Base-by-base conservation (phyloP, 441 rosid species). In the Heliophila coronopifolia region DNA sequence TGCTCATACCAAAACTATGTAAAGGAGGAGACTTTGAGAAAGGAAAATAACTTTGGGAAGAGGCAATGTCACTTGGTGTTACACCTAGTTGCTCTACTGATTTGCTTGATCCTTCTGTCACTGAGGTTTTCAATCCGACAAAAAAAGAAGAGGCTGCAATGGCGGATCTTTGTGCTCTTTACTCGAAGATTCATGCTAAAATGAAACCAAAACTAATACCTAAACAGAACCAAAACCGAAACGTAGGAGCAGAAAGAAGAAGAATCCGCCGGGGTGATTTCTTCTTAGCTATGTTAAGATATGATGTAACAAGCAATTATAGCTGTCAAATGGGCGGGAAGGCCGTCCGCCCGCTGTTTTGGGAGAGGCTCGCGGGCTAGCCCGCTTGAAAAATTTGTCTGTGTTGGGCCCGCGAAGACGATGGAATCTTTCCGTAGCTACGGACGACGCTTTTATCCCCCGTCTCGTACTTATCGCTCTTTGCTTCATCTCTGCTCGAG, bases 21-120 rank as follows among this genome's bases (percentile, higher is more conserved):
- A 74, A 66, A 65, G 80, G 79, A 41, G 95, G 94, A 15, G 55
- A 89, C 34, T 89, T 85, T 46, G 77, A 67, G 27, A 83, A 63
- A 77, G 97, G 77, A 11, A 66, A 55, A 70, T 79, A 77, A 58
- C 76, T 89, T 11, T 86, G 88, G 86, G 77, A 79, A 37, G 91
- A 89, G 58, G 94, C 94, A 7, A 42, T 55, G 59, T 59, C 64
- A 9, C 49, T 45, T 41, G 82, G 75, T 43, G 47, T 79, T 30
- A 27, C 47, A 13, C 67, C 79, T 57, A 19, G 58, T 24, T 78
- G 79, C 70, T 68, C 86, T 0, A 39, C 25, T 3, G 79, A 73
- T 56, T 38, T 83, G 38, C 64, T 85, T 31, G 78, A 79, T 61
- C 81, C 83, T 27, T 74, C 68, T 2, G 27, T 79, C 48, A 81